A percentile compares a stretch with the other conserved stretches of the same genome.
phyloP scores from a whole-genome alignment of 352 stramenopile species.

The Poterioochromonas sp. region DNA sequence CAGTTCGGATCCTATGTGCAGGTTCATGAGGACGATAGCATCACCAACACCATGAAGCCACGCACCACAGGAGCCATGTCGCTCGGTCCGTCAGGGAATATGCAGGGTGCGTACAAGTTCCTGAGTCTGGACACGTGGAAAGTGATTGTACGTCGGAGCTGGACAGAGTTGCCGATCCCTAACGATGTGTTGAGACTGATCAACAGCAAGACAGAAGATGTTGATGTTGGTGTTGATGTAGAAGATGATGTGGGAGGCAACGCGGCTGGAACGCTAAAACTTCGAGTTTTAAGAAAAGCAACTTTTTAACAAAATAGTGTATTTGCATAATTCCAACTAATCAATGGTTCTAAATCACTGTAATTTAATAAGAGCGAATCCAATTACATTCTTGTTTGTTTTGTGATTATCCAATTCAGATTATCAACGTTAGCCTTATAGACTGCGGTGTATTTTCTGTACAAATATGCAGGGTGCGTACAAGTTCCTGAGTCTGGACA shows the following conservation, averaged over 20 bases:
- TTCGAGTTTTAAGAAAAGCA: too few relatives aligned
- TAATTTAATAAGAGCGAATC: too few relatives aligned
- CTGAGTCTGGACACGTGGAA: neutral
- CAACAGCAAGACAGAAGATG: slow-evolving; percentile 11
- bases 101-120: neutral
- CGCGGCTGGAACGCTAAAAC: too few relatives aligned
- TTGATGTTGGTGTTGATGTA: slow-evolving; percentile 14
- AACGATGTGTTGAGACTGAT: slow-evolving; percentile 2
- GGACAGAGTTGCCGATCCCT: slow-evolving; percentile 5
- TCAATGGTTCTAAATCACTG: too few relatives aligned
- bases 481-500: neutral
- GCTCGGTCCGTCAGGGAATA: slow-evolving; percentile 1
- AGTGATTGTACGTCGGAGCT: neutral
- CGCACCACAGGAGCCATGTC: neutral
- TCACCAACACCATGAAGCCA: neutral
- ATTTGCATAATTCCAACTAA: too few relatives aligned
- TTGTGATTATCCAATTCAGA: too few relatives aligned
- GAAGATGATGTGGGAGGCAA: slow-evolving; percentile 10
- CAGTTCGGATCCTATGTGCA: neutral
- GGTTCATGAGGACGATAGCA: neutral
- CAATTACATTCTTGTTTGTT: too few relatives aligned
- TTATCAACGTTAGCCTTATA: too few relatives aligned
- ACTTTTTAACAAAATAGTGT: too few relatives aligned
- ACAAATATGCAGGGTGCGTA: neutral
- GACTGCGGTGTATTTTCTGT: too few relatives aligned